phyloP scores from a whole-genome alignment of 2,329 filamentous ascomycete species.

The Fusarium sp. region DNA sequence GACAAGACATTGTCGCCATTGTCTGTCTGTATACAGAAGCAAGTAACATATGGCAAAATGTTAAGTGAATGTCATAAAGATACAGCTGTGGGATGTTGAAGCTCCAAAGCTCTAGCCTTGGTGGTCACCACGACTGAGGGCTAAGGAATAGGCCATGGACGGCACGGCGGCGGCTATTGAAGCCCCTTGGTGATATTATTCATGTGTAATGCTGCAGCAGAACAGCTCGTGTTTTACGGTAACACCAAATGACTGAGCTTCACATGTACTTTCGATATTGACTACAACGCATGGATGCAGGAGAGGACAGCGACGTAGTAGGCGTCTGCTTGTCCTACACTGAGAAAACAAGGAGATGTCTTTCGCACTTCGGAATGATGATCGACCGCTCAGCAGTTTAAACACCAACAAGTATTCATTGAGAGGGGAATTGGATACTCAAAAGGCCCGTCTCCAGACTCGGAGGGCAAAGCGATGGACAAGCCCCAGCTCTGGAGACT shows the following conservation, averaged over 20 bases:
- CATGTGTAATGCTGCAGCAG: background rate
- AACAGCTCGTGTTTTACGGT: constrained; percentile 27
- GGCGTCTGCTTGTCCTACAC: constrained; percentile 18
- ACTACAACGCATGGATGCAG: constrained; percentile 7
- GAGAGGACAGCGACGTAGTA: background rate
- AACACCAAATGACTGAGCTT: constrained; percentile 10
- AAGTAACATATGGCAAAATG: background rate
- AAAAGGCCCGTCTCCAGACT: background rate
- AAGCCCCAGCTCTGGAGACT: constrained; percentile 18
- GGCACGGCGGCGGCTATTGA: constrained; percentile 7
- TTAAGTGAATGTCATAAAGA: background rate
- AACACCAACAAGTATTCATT: background rate
- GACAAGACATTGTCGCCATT: background rate
- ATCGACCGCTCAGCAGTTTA: background rate
- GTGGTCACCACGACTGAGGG: background rate
- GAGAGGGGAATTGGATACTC: background rate
- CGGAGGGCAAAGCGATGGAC: background rate
- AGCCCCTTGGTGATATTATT: background rate
- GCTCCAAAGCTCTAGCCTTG: constrained; percentile 1
- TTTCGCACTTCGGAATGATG: background rate
- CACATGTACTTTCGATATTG: background rate
- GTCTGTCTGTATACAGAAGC: background rate
- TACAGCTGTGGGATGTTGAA: constrained; percentile 1
- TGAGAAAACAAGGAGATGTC: background rate
- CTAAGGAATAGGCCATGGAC: background rate